Evolutionary conservation across 2,329 filamentous ascomycete species (phyloP).

Genomic region (Sporothrix mexicana): DNA sequence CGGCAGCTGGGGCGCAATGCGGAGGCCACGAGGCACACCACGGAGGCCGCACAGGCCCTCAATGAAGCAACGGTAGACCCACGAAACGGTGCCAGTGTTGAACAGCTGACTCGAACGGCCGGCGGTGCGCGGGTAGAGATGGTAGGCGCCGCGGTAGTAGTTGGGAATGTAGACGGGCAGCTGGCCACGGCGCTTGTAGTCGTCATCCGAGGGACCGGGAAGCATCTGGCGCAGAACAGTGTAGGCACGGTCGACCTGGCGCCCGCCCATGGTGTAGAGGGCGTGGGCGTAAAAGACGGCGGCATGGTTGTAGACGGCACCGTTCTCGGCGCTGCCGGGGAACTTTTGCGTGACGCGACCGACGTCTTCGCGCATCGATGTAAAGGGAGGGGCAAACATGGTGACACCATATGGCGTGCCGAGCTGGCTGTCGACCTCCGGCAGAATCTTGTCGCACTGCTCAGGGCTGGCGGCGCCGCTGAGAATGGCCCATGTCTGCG

Average conservation of each 20-base stretch:
- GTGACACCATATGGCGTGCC: conserved; percentile 59
- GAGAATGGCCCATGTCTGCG: conserved; percentile 62
- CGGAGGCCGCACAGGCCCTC: conserved; percentile 61
- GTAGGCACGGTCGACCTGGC: conserved; percentile 56
- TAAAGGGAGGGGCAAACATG: conserved; percentile 63
- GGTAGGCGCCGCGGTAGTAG: conserved; percentile 61
- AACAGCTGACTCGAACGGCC: conserved; percentile 63
- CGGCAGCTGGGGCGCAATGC: conserved; percentile 58
- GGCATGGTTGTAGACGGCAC: conserved; percentile 63
- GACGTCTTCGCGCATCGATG: conserved; percentile 62
- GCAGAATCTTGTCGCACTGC: conserved; percentile 53
- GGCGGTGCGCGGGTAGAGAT: conserved; percentile 56
- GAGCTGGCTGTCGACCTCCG: conserved; percentile 57
- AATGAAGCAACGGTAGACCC: conserved; percentile 61
- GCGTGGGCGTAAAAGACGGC: conserved; percentile 61
- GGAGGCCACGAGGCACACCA: conserved; percentile 55
- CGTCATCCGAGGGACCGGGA: conserved; percentile 57
- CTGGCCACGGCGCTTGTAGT: conserved; percentile 60
- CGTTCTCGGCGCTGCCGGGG: conserved; percentile 63
- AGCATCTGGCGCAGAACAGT: conserved; percentile 59
- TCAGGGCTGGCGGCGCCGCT: conserved; percentile 55
- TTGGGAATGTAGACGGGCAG: conserved; percentile 64
- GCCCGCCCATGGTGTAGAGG: conserved; percentile 55
- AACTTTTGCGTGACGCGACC: conserved; percentile 65
- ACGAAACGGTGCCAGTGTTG: conserved; percentile 63